Conservation (phyloP, 2,329 filamentous ascomycete genomes). For the Pestalotiopsis sp. region DNA sequence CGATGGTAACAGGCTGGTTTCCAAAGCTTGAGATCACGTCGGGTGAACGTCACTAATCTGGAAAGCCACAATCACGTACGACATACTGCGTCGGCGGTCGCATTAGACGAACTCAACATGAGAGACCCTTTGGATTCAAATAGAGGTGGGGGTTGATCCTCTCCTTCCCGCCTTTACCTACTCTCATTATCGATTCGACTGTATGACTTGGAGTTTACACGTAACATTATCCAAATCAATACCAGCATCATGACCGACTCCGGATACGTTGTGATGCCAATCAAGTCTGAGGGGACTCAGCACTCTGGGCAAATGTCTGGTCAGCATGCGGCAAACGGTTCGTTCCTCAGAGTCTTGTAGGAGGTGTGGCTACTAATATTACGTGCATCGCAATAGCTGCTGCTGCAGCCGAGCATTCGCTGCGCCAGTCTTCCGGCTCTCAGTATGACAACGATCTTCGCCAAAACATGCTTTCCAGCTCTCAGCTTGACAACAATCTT, state of each 20-base stretch:
- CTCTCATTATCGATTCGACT: not conserved
- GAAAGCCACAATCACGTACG: not conserved
- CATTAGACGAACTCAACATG: not conserved
- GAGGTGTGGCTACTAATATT: not conserved
- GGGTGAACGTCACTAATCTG: not conserved
- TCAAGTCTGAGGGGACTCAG: not conserved
- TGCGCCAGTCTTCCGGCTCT: not conserved
- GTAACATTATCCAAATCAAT: not conserved
- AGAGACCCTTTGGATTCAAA: not conserved
- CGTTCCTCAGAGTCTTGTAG: not conserved
- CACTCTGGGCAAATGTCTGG: not conserved
- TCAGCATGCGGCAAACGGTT: not conserved
- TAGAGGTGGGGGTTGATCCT: not conserved
- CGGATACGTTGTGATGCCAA: conserved; percentile 2
- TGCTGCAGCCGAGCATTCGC: not conserved
- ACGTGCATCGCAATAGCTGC: not conserved
- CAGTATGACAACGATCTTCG: not conserved
- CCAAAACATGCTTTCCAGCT: not conserved
- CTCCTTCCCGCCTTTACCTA: not conserved
- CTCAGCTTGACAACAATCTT: not conserved
- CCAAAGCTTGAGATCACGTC: not conserved
- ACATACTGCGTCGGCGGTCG: not conserved
- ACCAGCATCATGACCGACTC: not conserved
- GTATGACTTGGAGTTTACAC: not conserved
- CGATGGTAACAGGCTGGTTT: not conserved